phyloP scores from a whole-genome alignment of 352 stramenopile species.

The Pythium aphanidermatum region DNA sequence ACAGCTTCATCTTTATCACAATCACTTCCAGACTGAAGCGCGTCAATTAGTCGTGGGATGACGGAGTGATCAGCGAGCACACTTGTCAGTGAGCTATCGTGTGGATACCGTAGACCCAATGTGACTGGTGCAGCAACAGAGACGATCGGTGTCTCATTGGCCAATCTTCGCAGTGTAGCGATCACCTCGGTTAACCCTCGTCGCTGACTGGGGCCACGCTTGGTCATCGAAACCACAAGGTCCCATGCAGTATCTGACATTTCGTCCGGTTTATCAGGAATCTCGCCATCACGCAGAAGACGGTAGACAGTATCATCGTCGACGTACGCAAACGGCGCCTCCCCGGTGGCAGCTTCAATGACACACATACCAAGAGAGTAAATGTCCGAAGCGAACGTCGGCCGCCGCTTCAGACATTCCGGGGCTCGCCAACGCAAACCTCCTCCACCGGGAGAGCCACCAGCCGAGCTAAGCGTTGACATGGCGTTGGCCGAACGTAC shows the following conservation, averaged over 20 bases:
- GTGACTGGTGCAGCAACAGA: too few species aligned
- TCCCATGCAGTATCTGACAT: slow-evolving; percentile 14
- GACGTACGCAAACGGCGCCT: slow-evolving; percentile 15
- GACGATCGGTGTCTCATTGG: too few species aligned
- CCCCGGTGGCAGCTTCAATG: slow-evolving; percentile 19
- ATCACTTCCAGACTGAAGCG: too few species aligned
- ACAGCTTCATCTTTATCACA: too few species aligned
- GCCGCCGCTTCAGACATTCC: slow-evolving; percentile 17
- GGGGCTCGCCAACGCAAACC: slow-evolving; percentile 21
- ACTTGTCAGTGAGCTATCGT: too few species aligned
- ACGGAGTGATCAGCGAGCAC: too few species aligned
- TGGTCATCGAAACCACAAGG: slow-evolving; percentile 19
- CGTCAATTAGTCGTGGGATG: too few species aligned
- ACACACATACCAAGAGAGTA: slow-evolving; percentile 31
- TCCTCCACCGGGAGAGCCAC: background rate
- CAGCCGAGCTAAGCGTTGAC: background rate
- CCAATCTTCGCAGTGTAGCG: too few species aligned
- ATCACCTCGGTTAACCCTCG: background rate
- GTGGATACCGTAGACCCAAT: too few species aligned
- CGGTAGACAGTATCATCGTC: slow-evolving; percentile 10
- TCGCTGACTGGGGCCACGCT: slow-evolving; percentile 5
- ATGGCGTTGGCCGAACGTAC: too few species aligned
- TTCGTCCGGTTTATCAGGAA: slow-evolving; percentile 6
- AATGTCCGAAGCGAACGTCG: slow-evolving; percentile 24
- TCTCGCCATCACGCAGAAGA: slow-evolving; percentile 13